Evolutionary conservation across 2,329 filamentous ascomycete genomes (phyloP), one percentile per base, ranked within the genome.

Genomic region (Talaromyces verruculosus): DNA sequence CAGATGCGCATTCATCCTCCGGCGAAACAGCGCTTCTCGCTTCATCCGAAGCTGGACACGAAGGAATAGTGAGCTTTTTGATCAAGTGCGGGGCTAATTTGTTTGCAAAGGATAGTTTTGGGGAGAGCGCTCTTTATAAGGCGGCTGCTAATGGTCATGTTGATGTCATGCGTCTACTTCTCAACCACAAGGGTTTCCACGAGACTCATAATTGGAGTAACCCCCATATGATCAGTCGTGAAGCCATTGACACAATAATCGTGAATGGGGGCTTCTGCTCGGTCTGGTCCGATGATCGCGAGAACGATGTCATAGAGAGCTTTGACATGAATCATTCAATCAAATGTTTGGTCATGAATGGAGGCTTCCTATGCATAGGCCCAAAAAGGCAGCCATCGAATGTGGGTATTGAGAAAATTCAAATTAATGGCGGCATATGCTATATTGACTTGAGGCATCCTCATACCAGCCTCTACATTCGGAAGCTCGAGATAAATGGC

Each of bases 81-180:
- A 61, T 61, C 25, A 28, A 61, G 10, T 15, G 28, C 13, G 43
- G 43, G 43, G 59, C 41, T 19, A 19, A 37, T 49, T 1, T 22
- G 5, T 45, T 6, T 47, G 28, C 37, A 19, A 61, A 33, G 11
- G 25, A 47, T 61, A 33, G 11, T 5, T 49, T 2, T 37, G 41
- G 59, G 11, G 0, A 37, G 28, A 57, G 1, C 7, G 37, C 39
- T 61, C 28, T 61, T 30, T 15, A 43, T 30, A 45, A 33, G 3
- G 59, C 43, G 3, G 37, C 59, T 3, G 17, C 28, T 15, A 61
- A 61, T 61, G 59, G 39, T 10, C 59, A 61, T 61, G 43, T 30
- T 17, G 19, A 33, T n/a, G 10, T 37, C 28, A 49, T 61, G 41
- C 22, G 41, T 11, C 15, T 61, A 7, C 22, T 61, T 61, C 37